Evolutionary conservation across 1,284 basidiomycete species (phyloP), one percentile per base, ranked within the genome.

Genomic region (Anthracocystis panici-leucophaei): DNA sequence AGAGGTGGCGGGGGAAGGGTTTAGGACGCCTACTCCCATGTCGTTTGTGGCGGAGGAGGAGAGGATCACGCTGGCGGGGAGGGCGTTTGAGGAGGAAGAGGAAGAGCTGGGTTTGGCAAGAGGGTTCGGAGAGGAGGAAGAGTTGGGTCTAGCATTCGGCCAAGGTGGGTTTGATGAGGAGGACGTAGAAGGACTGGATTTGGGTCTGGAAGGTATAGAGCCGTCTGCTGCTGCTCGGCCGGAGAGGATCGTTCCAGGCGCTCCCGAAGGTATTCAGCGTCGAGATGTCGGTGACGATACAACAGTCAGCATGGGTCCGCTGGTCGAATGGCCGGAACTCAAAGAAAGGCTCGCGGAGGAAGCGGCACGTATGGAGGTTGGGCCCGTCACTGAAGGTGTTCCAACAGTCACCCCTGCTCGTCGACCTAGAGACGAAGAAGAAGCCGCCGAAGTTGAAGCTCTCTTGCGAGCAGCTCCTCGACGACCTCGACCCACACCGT

Each of bases 311-410:
- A 57, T 57, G 33, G 66, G 55, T 8, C 54, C 55, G 2, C 40
- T 62, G 8, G 52, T 66, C 5, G 66, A 65, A 46, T 75, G 72
- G 72, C 72, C 66, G 8, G 72, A 75, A 20, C 45, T 75, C 14
- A 66, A 69, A 21, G 56, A 75, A 14, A 33, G 72, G 5, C 62
- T 75, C 1, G 58, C 54, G 1, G 65, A 66, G 38, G 71, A 74
- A 65, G 65, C 71, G 31, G 51, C 71, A 18, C 61, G 55, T 8
- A 57, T 72, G 55, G 58, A 62, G 20, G 18, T 62, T 7, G 66
- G 60, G n/a, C 57, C 60, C 18, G 21, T 53, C 38, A 52, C 48
- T 18, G 59, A 66, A 20, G 69, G 69, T 23, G 35, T 72, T 18
- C 53, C 70, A 16, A 59, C 57, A 14, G 54, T 63, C 11, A 65